phyloP scores from a whole-genome alignment of 164 flowering plant genomes.

The Stephania yunnanensis region DNA sequence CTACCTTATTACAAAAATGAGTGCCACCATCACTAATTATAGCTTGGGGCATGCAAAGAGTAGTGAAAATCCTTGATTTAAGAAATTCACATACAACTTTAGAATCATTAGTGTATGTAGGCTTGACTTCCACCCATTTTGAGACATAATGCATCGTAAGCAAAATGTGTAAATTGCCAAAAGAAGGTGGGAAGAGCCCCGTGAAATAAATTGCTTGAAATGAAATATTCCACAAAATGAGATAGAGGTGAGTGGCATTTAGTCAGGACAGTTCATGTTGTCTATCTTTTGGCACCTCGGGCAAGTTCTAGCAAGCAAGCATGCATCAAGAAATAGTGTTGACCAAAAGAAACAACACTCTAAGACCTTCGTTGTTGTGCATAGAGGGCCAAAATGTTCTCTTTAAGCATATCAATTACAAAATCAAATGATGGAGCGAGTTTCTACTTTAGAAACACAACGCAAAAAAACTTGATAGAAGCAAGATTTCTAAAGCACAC shows the following conservation, averaged over 20 bases:
- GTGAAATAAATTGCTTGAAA: slow-evolving; percentile 7
- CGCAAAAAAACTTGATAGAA: no score
- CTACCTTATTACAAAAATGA: background rate
- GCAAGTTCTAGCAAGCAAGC: no score
- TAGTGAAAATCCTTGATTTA: no score
- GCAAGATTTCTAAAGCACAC: no score
- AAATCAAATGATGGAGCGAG: no score
- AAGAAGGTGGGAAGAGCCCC: slow-evolving; percentile 1
- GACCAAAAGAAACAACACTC: background rate
- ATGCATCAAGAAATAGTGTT: background rate
- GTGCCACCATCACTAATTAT: slow-evolving; percentile 3
- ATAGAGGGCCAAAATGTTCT: background rate
- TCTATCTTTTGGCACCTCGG: background rate
- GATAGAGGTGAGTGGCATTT: background rate
- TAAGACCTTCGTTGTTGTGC: background rate
- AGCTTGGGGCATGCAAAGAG: background rate
- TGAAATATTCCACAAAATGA: background rate
- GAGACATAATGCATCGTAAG: background rate
- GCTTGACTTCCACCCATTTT: background rate
- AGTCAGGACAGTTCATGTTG: background rate
- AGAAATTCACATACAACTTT: no score
- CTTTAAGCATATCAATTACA: background rate
- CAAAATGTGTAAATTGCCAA: background rate
- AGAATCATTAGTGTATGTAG: background rate
- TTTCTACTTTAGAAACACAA: no score